Evolutionary conservation across 805 yeast genomes (phyloP).

Genomic region (Kazachstania martiniae): DNA sequence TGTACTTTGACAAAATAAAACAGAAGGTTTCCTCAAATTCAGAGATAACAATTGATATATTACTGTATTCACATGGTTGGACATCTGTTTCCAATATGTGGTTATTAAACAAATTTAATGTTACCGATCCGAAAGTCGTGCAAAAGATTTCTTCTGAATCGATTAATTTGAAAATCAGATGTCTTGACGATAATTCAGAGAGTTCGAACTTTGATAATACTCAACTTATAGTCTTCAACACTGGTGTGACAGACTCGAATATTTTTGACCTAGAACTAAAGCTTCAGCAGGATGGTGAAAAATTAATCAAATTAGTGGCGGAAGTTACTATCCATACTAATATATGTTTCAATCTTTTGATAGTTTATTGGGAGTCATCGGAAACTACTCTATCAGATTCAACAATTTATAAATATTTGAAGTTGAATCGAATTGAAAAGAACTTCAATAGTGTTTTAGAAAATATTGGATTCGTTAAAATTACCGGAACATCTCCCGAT

Average conservation of each 20-base stretch:
- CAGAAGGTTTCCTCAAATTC: constrained; percentile 1
- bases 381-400: constrained; percentile 15
- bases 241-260: constrained; percentile 27
- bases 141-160: constrained; percentile 1
- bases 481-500: constrained; percentile 24
- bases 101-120: constrained; percentile 26
- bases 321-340: constrained; percentile 28
- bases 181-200: constrained; percentile 16
- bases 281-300: constrained; percentile 26
- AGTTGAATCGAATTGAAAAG: constrained; percentile 22
- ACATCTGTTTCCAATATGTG: constrained; percentile 26
- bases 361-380: constrained; percentile 33
- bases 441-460: constrained; percentile 20
- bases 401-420: constrained; percentile 12
- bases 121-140: constrained; percentile 5
- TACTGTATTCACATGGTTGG: constrained; percentile 20
- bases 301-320: constrained; percentile 26
- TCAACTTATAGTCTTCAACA: constrained; percentile 29
- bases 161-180: constrained; percentile 12
- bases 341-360: constrained; percentile 25
- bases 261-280: constrained; percentile 28
- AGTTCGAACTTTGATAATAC: constrained; percentile 20
- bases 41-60: constrained; percentile 7
- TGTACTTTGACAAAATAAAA: constrained; percentile 23
- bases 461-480: constrained; percentile 20